Base-by-base conservation (phyloP, 164 flowering plant genomes). In the Akebia trifoliata region DNA sequence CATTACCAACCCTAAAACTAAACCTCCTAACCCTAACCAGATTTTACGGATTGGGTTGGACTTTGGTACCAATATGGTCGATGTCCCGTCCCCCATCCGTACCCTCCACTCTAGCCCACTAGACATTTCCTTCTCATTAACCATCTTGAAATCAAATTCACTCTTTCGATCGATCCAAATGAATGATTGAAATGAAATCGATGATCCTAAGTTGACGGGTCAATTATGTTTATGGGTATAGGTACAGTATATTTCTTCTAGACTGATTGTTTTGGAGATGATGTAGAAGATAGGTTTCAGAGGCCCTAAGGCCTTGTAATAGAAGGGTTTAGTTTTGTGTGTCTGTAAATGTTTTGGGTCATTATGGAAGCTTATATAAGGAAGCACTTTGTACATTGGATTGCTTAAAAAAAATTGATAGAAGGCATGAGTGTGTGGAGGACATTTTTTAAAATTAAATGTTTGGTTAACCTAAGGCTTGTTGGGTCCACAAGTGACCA, bases 61-160 rank as follows among this genome's bases (percentile, higher is more conserved):
- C 34, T 76, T 76, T 0, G 85, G 74, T 28, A 2, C 67, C 47
- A 81, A 60, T 26, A 30, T 57, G 61, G 57, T 44, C 0, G 78
- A 67, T 8, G 73, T 57, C 30, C 82, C 85, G 65, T 80, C 76
- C 1, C 56, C 30, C 40, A 72, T 38, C 24, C 56, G 64, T 54
- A 79, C 60, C 65, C 79, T 76, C 86, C 88, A 82, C 57, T 82
- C 86, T 45, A 79, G 31, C 51, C 66, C 72, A 30, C 62, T 56
- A 0, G 66, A 18, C 1, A 18, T 17, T 31, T 59, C 72, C 61
- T 62, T 74, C 53, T 54, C 34, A 6, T 50, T 42, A 55, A 51
- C 79, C 81, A 79, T 76, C 3, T 56, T 43, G 20, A n/a, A 54
- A 2, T 8, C 4, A 18, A 50, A 18, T 5, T 8, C 0, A 36